Conservation (phyloP, 495 filamentous ascomycete genomes). For the Lepraria neglecta region DNA sequence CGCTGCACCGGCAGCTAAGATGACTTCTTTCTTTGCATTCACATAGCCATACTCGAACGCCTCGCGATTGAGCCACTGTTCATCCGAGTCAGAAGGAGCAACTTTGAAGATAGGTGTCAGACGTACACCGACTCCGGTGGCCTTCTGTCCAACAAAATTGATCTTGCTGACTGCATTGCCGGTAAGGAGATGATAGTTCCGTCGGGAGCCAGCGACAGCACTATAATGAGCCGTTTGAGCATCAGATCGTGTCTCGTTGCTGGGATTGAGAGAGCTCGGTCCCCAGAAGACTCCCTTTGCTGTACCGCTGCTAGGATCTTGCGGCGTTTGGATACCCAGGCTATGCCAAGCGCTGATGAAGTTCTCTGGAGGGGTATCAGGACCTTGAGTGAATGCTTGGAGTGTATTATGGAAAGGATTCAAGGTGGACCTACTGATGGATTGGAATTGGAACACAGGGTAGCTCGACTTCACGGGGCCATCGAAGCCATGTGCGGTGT, state of each 20-base stretch:
- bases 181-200: constrained; percentile 34
- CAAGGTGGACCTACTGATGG: constrained; percentile 35
- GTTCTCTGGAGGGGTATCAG: constrained; percentile 32
- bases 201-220: constrained; percentile 21
- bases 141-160: constrained; percentile 21
- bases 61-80: constrained; percentile 12
- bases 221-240: constrained; percentile 30
- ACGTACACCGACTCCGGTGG: constrained; percentile 22
- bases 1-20: constrained; percentile 47
- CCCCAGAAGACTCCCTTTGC: constrained; percentile 39
- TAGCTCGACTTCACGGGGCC: constrained; percentile 44
- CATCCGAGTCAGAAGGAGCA: neutral
- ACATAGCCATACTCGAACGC: constrained; percentile 3
- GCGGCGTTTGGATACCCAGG: constrained; percentile 40
- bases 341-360: constrained; percentile 43
- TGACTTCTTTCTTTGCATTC: constrained; percentile 36
- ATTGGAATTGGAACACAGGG: constrained; percentile 44
- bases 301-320: constrained; percentile 39
- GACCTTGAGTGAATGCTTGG: constrained; percentile 13
- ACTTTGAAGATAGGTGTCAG: neutral
- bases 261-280: constrained; percentile 37
- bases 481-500: constrained; percentile 28
- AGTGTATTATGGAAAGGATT: neutral
- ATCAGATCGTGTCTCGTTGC: constrained; percentile 31
- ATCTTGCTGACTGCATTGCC: constrained; percentile 30